Evolutionary conservation across 805 yeast species (phyloP).

Genomic region (Candida endomychidarum): DNA sequence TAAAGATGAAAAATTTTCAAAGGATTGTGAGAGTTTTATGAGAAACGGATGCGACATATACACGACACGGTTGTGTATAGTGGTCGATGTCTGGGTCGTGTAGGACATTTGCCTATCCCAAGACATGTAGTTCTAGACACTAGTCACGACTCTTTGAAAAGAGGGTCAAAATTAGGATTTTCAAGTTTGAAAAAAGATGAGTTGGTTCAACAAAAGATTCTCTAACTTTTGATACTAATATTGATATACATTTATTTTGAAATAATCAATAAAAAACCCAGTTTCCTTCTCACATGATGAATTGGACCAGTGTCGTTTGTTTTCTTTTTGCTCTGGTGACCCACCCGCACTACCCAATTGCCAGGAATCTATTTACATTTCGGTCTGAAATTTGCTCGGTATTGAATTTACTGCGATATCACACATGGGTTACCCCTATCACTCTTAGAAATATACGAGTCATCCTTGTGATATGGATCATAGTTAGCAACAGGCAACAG

Average conservation of each 20-base stretch:
- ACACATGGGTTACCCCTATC: constrained; percentile 3
- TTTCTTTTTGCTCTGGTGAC: constrained; percentile 4
- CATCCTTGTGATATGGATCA: no score
- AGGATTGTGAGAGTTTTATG: background rate
- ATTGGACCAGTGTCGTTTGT: constrained; percentile 1
- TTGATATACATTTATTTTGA: background rate
- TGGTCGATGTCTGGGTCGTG: background rate
- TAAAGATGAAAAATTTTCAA: constrained; percentile 7
- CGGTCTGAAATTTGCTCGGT: constrained; percentile 2
- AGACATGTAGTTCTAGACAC: background rate
- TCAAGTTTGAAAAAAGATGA: no score
- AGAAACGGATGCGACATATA: background rate
- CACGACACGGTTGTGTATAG: background rate
- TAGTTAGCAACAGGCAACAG: no score
- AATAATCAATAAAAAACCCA: background rate
- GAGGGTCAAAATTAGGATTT: no score
- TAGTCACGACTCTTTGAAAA: no score
- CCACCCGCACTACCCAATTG: constrained; percentile 2
- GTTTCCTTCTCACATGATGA: background rate
- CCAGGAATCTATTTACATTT: constrained; percentile 5
- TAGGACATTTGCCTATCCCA: background rate
- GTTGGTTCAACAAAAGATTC: no score
- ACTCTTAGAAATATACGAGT: no score
- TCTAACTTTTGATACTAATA: background rate
- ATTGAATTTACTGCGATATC: background rate